These are phyloP conservation scores for Phytopythium vexans DNA, from an alignment of 352 stramenopile species.

Conservation along the genomic window DNA sequence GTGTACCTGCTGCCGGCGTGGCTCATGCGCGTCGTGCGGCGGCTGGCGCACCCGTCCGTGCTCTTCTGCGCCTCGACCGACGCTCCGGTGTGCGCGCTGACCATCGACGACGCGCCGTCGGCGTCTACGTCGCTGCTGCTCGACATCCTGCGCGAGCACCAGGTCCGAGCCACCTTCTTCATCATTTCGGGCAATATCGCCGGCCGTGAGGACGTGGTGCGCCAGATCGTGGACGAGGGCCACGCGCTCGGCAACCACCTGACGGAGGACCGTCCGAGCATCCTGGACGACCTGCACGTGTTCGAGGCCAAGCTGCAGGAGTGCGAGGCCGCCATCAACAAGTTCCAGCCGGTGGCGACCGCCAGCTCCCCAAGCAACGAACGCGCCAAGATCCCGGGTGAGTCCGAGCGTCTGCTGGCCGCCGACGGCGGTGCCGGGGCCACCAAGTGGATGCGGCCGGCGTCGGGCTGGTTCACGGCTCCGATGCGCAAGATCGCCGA, in stretches of 20 bases:
- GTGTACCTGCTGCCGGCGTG: constrained; percentile 74
- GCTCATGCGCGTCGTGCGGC: constrained; percentile 61
- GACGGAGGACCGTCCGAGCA: constrained; percentile 74
- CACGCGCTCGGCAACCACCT: constrained; percentile 81
- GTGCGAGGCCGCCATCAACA: constrained; percentile 60
- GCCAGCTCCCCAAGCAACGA: constrained; percentile 8
- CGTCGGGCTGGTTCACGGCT: constrained; percentile 82
- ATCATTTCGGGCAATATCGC: constrained; percentile 75
- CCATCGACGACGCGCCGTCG: constrained; percentile 79
- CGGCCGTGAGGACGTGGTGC: constrained; percentile 63
- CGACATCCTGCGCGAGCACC: constrained; percentile 58
- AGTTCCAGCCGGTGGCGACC: constrained; percentile 27
- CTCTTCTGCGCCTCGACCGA: constrained; percentile 69
- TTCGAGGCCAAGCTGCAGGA: constrained; percentile 83
- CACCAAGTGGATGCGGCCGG: constrained; percentile 75
- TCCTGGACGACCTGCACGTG: constrained; percentile 73
- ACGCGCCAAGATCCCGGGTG: constrained; percentile 1
- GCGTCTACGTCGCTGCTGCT: constrained; percentile 61
- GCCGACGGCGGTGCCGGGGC: not conserved
- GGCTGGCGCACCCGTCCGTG: constrained; percentile 66
- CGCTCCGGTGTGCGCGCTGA: constrained; percentile 59
- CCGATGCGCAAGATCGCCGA: constrained; percentile 69
- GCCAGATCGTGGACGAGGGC: constrained; percentile 75
- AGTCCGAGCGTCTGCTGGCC: constrained; percentile 18
- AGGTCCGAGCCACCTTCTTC: constrained; percentile 81